phyloP scores from a whole-genome alignment of 192 early-diverging fungal species.

The Thamnidium elegans region DNA sequence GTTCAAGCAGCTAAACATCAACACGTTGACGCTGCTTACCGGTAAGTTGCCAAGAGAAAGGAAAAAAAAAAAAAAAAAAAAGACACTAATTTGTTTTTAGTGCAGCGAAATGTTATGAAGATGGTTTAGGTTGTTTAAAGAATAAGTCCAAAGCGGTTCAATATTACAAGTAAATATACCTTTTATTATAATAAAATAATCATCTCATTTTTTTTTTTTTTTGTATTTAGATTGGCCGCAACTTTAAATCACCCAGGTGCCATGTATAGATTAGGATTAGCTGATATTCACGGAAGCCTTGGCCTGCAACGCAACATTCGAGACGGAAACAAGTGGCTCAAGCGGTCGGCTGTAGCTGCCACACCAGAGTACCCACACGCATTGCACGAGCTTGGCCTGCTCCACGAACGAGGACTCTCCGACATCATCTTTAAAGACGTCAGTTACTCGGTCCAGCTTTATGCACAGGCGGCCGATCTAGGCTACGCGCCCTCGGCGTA shows the following conservation, averaged over 20 bases:
- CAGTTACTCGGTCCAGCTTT: neutral
- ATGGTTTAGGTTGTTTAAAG: slow-evolving; percentile 60
- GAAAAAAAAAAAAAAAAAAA: too few relatives aligned
- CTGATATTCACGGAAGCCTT: slow-evolving; percentile 48
- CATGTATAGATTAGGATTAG: slow-evolving; percentile 54
- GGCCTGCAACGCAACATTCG: slow-evolving; percentile 50
- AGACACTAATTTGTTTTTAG: too few relatives aligned
- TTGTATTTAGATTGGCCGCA: slow-evolving; percentile 24
- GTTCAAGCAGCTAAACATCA: slow-evolving; percentile 62
- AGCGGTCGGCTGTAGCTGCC: slow-evolving; percentile 55
- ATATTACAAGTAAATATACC: slow-evolving; percentile 56
- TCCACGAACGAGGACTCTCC: slow-evolving; percentile 54
- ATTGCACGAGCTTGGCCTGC: slow-evolving; percentile 52
- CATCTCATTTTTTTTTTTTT: neutral
- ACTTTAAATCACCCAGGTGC: slow-evolving; percentile 55
- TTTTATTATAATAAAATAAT: neutral
- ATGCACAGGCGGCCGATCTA: slow-evolving; percentile 4
- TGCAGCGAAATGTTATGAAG: slow-evolving; percentile 61
- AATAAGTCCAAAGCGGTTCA: slow-evolving; percentile 54
- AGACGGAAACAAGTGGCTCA: slow-evolving; percentile 63
- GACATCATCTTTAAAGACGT: slow-evolving; percentile 16
- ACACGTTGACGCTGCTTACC: slow-evolving; percentile 58
- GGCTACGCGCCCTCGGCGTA: slow-evolving; percentile 15
- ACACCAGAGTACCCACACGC: slow-evolving; percentile 58
- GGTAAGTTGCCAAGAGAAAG: too few relatives aligned